phyloP scores from a whole-genome alignment of 2,329 filamentous ascomycete genomes.

The Hypoxylon sp. region DNA sequence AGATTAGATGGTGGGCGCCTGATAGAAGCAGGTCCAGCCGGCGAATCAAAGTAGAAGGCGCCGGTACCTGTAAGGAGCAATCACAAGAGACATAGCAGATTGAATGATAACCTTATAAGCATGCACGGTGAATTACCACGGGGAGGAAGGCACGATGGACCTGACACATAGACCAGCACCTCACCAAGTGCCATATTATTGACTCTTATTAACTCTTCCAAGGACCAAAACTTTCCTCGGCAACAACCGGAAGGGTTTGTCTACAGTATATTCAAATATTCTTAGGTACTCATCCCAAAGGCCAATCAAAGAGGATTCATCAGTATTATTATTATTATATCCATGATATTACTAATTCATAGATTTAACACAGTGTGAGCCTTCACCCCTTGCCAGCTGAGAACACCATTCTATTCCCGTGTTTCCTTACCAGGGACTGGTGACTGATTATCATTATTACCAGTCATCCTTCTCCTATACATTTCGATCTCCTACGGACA shows the following conservation, averaged over 20 bases:
- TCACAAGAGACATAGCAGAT: constrained; percentile 14
- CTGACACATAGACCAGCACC: too few species aligned
- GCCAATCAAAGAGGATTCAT: not conserved
- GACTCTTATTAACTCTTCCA: not conserved
- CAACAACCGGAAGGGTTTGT: not conserved
- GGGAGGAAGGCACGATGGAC: not conserved
- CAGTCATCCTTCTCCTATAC: not conserved
- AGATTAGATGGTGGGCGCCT: constrained; percentile 67
- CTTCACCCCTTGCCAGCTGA: not conserved
- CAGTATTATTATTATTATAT: not conserved
- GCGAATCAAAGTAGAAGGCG: constrained; percentile 1
- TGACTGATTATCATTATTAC: not conserved
- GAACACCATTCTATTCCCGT: too few species aligned
- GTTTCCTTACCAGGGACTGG: too few species aligned
- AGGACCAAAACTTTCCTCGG: not conserved
- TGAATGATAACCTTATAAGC: constrained; percentile 5
- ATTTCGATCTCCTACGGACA: not conserved
- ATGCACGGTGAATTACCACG: not conserved
- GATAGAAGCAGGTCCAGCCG: constrained; percentile 62
- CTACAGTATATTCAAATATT: not conserved
- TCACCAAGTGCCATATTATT: too few species aligned
- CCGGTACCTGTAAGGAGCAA: not conserved
- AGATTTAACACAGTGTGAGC: not conserved
- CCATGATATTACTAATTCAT: not conserved
- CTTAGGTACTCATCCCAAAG: not conserved